Evolutionary conservation across 2,329 filamentous ascomycete genomes (phyloP), one percentile per base, ranked within the genome.

Genomic region (Tympanopsis confertula): DNA sequence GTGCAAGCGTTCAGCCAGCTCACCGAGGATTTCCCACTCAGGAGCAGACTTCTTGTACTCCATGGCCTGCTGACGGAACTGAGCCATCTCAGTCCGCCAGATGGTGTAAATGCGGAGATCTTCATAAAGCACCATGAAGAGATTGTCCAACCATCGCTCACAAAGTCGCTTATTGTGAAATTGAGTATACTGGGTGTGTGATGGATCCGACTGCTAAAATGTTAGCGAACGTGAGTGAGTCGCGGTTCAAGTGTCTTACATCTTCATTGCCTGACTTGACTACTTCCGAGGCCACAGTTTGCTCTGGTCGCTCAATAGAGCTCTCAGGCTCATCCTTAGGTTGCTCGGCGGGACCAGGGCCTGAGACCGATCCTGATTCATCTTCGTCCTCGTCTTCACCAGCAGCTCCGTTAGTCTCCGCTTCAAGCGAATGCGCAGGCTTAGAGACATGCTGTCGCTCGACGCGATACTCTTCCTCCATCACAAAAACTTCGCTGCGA

Each of bases 91-190:
- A 1, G 91, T 96, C 40, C 91, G 82, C 91, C 91, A 98, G 58
- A 98, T 98, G 12, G 91, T 98, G 66, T 98, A 98, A 35, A 98
- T 89, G 36, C 91, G 85, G 14, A 98, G 72, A 53, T 98, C 91
- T 58, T 98, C 91, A 57, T 98, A 98, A 3, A 98, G 71, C 0
- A 96, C 91, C 91, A 98, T 98, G 65, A 98, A 98, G 17, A 98
- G 71, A 51, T 94, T 96, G 60, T 98, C 91, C 2, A 98, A 73
- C 91, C 91, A 98, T 48, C 91, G 79, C 61, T 98, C 91, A 53
- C 91, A 98, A 1, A 98, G 74, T 1, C 91, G 82, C 65, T 98
- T 98, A 60, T 95, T 94, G 56, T 93, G 91, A 54, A 98, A 86
- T 49, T 89, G 85, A 5, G 87, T 20, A 24, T 18, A 35, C 19